Conservation (phyloP, 441 rosid genomes). For the Geranium incanum region DNA sequence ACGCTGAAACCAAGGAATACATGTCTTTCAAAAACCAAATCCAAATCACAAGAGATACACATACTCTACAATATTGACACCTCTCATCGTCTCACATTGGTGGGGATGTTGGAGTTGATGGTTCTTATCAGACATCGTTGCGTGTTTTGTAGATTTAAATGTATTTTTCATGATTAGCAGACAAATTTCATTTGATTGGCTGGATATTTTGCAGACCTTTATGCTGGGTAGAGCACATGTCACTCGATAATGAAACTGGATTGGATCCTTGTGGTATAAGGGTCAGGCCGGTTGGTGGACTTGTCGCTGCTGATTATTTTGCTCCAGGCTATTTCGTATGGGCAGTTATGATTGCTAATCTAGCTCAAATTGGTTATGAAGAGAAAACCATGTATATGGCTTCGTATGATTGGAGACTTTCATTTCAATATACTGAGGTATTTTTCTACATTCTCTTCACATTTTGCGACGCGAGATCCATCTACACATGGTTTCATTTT, state of each 20-base stretch:
- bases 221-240: conserved; percentile 98
- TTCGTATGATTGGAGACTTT: conserved; percentile 91
- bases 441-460: conserved; percentile 3
- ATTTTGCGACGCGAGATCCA: background rate
- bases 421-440: conserved; percentile 96
- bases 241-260: conserved; percentile 91
- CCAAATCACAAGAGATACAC: background rate
- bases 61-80: background rate
- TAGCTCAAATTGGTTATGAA: conserved; percentile 91
- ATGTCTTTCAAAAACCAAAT: background rate
- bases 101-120: background rate
- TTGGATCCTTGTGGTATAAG: conserved; percentile 83
- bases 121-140: background rate
- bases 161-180: conserved; percentile 12
- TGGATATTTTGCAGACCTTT: conserved; percentile 51
- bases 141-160: conserved; percentile 4
- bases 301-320: conserved; percentile 97
- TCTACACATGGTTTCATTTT: background rate
- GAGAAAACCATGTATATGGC: conserved; percentile 96
- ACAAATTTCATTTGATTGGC: conserved; percentile 15
- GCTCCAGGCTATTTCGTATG: conserved; percentile 96
- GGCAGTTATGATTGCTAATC: conserved; percentile 94
- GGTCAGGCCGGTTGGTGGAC: conserved; percentile 80
- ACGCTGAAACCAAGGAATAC: background rate
- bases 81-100: background rate